phyloP scores from a whole-genome alignment of 225 moss, liverwort and hornwort genomes.

The Takakia lepidozioides region DNA sequence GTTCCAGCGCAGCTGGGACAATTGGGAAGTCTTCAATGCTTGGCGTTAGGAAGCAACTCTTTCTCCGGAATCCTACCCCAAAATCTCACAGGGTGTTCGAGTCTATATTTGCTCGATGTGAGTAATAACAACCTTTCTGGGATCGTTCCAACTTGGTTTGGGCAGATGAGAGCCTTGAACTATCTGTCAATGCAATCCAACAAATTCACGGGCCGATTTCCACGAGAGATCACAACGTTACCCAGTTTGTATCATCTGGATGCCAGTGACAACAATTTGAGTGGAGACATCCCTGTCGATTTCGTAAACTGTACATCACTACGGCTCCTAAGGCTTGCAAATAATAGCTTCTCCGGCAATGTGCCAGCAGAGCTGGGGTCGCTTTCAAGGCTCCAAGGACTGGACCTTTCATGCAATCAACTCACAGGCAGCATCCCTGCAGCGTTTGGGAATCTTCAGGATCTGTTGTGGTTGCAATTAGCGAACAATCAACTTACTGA shows the following conservation, averaged over 20 bases:
- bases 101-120: constrained; percentile 27
- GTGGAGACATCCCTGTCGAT: constrained; percentile 19
- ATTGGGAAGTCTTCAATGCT: constrained; percentile 30
- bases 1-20: constrained; percentile 45
- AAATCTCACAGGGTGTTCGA: constrained; percentile 13
- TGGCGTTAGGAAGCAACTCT: constrained; percentile 32
- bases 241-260: constrained; percentile 26
- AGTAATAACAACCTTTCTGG: constrained; percentile 30
- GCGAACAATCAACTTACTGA: constrained; percentile 24
- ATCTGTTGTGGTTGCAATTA: constrained; percentile 43
- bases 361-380: constrained; percentile 26
- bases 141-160: constrained; percentile 21
- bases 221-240: constrained; percentile 21
- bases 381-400: constrained; percentile 16
- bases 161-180: constrained; percentile 14
- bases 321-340: constrained; percentile 24
- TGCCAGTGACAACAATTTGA: constrained; percentile 21
- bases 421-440: constrained; percentile 28
- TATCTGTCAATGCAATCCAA: constrained; percentile 23
- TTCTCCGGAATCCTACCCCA: constrained; percentile 14
- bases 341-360: constrained; percentile 22
- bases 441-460: constrained; percentile 27
- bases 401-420: constrained; percentile 40
- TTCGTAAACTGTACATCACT: constrained; percentile 17
- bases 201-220: constrained; percentile 19